Evolutionary conservation across 2,329 filamentous ascomycete species (phyloP).

Genomic region (Beauveria sp.): DNA sequence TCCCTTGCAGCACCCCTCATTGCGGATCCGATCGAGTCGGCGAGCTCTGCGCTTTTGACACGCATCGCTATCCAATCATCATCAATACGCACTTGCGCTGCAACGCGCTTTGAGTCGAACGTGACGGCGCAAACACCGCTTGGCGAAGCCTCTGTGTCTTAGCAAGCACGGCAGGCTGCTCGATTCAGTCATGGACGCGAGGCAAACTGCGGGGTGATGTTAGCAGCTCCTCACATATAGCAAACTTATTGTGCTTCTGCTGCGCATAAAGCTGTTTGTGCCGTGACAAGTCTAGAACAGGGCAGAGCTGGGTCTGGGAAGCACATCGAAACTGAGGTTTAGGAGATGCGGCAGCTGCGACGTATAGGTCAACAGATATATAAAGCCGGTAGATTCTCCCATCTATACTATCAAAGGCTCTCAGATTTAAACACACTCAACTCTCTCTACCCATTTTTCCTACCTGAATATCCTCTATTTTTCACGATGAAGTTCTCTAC

Average conservation of each 20-base stretch:
- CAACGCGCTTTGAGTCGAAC: too few relatives aligned
- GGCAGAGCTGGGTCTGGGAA: neutral
- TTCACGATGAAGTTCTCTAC: constrained; percentile 4
- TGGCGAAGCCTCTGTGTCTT: neutral
- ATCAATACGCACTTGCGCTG: neutral
- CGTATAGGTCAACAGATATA: neutral
- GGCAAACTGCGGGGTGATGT: neutral
- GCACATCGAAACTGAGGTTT: neutral
- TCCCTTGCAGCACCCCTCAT: neutral
- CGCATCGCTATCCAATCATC: neutral
- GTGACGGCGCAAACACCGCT: neutral
- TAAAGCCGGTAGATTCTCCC: neutral
- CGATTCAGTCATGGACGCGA: neutral
- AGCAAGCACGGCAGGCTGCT: too few relatives aligned
- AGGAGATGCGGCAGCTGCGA: neutral
- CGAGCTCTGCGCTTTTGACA: neutral
- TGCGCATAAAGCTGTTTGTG: neutral
- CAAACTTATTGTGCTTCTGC: neutral
- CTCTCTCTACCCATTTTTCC: neutral
- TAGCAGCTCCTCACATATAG: neutral
- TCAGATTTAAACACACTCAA: neutral
- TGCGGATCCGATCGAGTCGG: neutral
- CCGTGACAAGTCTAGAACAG: neutral
- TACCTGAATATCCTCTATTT: neutral
- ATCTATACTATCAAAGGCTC: neutral